Conservation (phyloP, 2,329 filamentous ascomycete genomes). For the Ascochyta rabiei region DNA sequence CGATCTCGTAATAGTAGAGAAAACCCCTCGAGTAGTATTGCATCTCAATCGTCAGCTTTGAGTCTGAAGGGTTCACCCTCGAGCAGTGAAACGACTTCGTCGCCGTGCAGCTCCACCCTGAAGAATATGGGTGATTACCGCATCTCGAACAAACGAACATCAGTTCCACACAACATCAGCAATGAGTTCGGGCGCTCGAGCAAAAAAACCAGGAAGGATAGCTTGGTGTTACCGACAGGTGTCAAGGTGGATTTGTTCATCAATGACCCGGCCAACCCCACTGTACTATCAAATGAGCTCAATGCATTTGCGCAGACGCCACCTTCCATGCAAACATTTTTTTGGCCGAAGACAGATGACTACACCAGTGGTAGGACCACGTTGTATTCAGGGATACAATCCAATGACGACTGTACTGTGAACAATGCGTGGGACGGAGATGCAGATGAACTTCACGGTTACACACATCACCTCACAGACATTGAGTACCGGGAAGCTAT, state of each 20-base stretch:
- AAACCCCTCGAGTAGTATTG: background rate
- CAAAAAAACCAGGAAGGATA: background rate
- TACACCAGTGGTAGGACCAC: background rate
- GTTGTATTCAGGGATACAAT: background rate
- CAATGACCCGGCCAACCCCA: background rate
- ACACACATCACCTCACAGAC: background rate
- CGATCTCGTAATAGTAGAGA: background rate
- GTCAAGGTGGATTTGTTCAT: background rate
- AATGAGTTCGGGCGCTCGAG: background rate
- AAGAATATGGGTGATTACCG: background rate
- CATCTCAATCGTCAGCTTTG: background rate
- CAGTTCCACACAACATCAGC: background rate
- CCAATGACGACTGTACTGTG: background rate
- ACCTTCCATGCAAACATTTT: background rate
- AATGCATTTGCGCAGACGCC: background rate
- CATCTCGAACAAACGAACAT: background rate
- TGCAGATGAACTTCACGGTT: background rate
- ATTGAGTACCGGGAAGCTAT: background rate
- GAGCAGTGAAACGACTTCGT: background rate
- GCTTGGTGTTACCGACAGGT: background rate
- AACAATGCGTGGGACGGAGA: background rate
- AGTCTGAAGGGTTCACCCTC: background rate
- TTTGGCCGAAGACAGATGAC: conserved; percentile 1
- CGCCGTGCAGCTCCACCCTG: background rate
- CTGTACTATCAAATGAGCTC: background rate